Evolutionary conservation across 345 rosid genomes (phyloP), one percentile per base, ranked within the genome.

Genomic region (Gossypium anomalum): DNA sequence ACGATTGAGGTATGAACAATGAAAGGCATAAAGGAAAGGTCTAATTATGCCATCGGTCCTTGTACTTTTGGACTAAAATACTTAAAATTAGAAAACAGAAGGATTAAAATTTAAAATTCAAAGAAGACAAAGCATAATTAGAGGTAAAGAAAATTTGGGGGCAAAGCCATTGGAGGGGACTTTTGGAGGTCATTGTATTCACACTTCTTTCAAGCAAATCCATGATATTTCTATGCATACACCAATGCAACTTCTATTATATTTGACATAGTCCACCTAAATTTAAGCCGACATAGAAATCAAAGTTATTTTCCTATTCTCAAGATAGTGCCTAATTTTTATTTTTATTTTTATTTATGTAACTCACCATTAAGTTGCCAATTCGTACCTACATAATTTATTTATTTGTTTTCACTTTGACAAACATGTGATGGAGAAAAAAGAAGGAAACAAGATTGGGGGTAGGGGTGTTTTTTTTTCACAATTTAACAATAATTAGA

Each of bases 151-250:
- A 34, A 34, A 34, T 34, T 5, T 34, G 41, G 41, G 38, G 41
- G 41, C 41, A 34, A 34, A 5, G 41, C 41, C 41, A 34, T 34
- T 34, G 14, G 71, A 13, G 14, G 58, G 44, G 2, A 9, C 58
- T 68, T 25, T 68, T 68, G 13, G 23, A 34, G 48, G 71, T 70
- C 67, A 51, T 63, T 55, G 77, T 14, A 56, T 74, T 79, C 85
- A 81, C 83, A 78, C 87, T 47, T 74, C 79, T 84, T 66, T 56
- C 29, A 79, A 75, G 72, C 75, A 27, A 77, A 81, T 71, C 44
- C 53, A 68, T 69, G 44, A 72, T 72, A 3, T 74, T 62, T 61
- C 10, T 49, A 1, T 23, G 43, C 43, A 27, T 11, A n/a, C 23
- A 55, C 12, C 23, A 4, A 53, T 43, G 75, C 38, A 43, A 34